Percentiles rank a stretch among this genome's conserved stretches.
These are phyloP conservation scores for Cladobotryum mycophilum DNA, from an alignment of 2,329 filamentous ascomycete species.

Conservation along the genomic window DNA sequence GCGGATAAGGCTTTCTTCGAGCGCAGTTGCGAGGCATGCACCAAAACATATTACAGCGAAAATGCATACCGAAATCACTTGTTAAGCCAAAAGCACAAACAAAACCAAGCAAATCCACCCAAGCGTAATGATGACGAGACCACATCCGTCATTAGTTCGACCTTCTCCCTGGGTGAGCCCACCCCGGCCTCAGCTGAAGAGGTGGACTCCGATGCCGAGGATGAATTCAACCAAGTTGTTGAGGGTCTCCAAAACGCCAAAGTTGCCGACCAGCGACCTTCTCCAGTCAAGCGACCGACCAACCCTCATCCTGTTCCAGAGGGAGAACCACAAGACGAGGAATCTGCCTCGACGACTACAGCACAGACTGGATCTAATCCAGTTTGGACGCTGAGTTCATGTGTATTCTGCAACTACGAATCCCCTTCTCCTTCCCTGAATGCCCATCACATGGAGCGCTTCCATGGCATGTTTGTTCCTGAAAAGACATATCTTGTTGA, in stretches of 20 bases:
- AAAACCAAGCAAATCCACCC: conserved; percentile 43
- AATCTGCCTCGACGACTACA: conserved; percentile 38
- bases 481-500: conserved; percentile 80
- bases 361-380: conserved; percentile 29
- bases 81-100: conserved; percentile 81
- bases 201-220: conserved; percentile 62
- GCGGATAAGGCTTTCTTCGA: conserved; percentile 87
- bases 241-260: conserved; percentile 71
- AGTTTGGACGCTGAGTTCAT: conserved; percentile 46
- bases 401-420: conserved; percentile 87
- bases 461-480: conserved; percentile 93
- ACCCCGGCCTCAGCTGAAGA: conserved; percentile 42
- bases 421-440: conserved; percentile 73
- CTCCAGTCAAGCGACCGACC: conserved; percentile 49
- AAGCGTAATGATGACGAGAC: conserved; percentile 57
- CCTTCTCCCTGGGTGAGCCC: conserved; percentile 84
- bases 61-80: conserved; percentile 94
- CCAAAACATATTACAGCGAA: conserved; percentile 92
- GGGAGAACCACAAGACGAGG: conserved; percentile 28
- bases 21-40: conserved; percentile 72
- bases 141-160: conserved; percentile 81
- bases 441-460: conserved; percentile 80
- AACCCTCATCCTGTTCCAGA: conserved; percentile 42
- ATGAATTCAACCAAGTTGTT: conserved; percentile 71
- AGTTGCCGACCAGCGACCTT: conserved; percentile 46